phyloP scores from a whole-genome alignment of 345 rosid species.

The Iberis pinnata region DNA sequence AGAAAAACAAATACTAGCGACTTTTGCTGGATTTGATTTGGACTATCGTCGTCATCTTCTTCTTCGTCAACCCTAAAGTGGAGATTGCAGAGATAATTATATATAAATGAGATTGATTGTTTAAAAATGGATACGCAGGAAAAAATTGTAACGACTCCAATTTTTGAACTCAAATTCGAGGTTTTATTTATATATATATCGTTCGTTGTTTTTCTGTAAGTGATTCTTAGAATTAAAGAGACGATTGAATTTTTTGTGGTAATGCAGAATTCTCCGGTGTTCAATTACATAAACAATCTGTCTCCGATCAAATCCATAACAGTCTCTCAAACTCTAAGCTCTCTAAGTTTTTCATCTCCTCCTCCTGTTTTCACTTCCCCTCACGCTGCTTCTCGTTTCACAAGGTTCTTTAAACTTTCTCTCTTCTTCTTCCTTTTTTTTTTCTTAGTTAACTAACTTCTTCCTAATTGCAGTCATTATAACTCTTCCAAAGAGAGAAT shows the following conservation, averaged over 20 bases:
- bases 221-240: neutral
- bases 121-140: constrained; percentile 58
- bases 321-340: constrained; percentile 47
- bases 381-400: constrained; percentile 52
- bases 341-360: constrained; percentile 54
- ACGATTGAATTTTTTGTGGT: neutral
- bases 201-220: neutral
- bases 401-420: neutral
- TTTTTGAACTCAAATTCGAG: constrained; percentile 53
- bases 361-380: constrained; percentile 85
- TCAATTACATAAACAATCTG: constrained; percentile 60
- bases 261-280: constrained; percentile 83
- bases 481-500: constrained; percentile 20
- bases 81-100: neutral
- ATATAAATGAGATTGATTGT: no score
- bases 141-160: constrained; percentile 40
- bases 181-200: constrained; percentile 24
- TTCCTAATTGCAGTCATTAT: constrained; percentile 31
- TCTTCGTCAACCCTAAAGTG: neutral
- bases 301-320: constrained; percentile 56
- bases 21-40: neutral
- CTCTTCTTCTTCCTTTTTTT: neutral
- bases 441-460: neutral
- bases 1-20: constrained; percentile 21
- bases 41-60: neutral